Base-by-base conservation (phyloP, 495 filamentous ascomycete species). In the Penicillium bovifimosum region DNA sequence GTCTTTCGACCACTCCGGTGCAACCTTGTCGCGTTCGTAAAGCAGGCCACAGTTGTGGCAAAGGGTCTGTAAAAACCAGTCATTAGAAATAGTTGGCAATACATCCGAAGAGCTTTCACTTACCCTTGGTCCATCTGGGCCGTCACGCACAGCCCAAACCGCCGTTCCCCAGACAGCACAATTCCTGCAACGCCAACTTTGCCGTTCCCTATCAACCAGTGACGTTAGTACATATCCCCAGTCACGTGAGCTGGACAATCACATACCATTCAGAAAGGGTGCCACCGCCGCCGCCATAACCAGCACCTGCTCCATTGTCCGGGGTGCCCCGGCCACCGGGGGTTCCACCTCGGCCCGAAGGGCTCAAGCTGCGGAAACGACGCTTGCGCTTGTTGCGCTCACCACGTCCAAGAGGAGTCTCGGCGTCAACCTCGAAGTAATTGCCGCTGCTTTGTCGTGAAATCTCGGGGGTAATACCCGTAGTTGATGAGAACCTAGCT, bases 141-240 rank as follows among this genome's bases (percentile, higher is more conserved):
- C 93, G 63, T 99, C 93, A 63, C 92, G 73, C 9, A 96, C 92
- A 48, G 86, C 90, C 95, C 93, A 99, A 24, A 96, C 88, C 6
- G 88, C 85, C 29, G 85, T 85, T 28, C 95, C 93, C 81, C 88
- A 89, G 6, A 96, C 83, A 56, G 74, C 76, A 67, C 93, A 99
- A 67, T 96, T 92, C n/a, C 72, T 70, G 74, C 93, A 99, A 38
- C 90, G 80, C 93, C 93, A 99, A 45, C 77, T 85, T 53, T 79
- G 73, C 52, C 92, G 78, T 74, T 99, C 93, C 70, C 81, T 83
- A 50, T 28, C 53, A 20, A 47, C 16, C 44, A 55, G 53, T 58
- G 41, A 18, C 44, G 52, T 41, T 28, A 56, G 58, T 56, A 10
- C 45, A 52, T 26, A 46, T 51, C 39, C 39, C 31, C 17, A 36